Evolutionary conservation across 495 filamentous ascomycete species (phyloP).

Genomic region (Lasiosphaeria ovina): DNA sequence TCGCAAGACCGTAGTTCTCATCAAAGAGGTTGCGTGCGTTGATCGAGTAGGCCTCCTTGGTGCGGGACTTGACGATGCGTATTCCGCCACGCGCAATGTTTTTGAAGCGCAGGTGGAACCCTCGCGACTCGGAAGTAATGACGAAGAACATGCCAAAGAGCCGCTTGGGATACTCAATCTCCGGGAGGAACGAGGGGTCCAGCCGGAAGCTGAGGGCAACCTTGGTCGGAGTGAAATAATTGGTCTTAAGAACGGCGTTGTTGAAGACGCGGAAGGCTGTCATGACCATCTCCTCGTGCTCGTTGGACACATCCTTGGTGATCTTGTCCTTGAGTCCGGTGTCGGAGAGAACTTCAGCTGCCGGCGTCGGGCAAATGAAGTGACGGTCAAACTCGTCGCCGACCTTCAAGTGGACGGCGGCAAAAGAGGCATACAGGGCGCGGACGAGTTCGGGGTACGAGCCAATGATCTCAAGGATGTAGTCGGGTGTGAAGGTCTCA

Average conservation of each 20-base stretch:
- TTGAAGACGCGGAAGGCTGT: slow-evolving; percentile 96
- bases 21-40: slow-evolving; percentile 95
- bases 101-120: slow-evolving; percentile 95
- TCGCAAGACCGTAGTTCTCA: slow-evolving; percentile 97
- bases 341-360: slow-evolving; percentile 77
- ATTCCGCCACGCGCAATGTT: slow-evolving; percentile 97
- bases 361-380: slow-evolving; percentile 63
- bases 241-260: slow-evolving; percentile 85
- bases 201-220: slow-evolving; percentile 96
- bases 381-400: slow-evolving; percentile 70
- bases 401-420: slow-evolving; percentile 84
- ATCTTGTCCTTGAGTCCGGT: slow-evolving; percentile 76
- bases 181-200: slow-evolving; percentile 82
- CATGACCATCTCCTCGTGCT: slow-evolving; percentile 98
- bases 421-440: slow-evolving; percentile 86
- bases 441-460: slow-evolving; percentile 86
- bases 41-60: slow-evolving; percentile 90
- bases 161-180: slow-evolving; percentile 88
- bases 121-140: slow-evolving; percentile 92
- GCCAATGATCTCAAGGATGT: slow-evolving; percentile 94
- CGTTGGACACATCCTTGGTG: slow-evolving; percentile 76
- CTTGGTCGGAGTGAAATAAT: slow-evolving; percentile 99
- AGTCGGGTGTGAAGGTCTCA: slow-evolving; percentile 96
- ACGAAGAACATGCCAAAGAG: slow-evolving; percentile 98
- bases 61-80: slow-evolving; percentile 95